phyloP scores from a whole-genome alignment of 2,329 filamentous ascomycete species.

The Pseudogymnoascus destructans region DNA sequence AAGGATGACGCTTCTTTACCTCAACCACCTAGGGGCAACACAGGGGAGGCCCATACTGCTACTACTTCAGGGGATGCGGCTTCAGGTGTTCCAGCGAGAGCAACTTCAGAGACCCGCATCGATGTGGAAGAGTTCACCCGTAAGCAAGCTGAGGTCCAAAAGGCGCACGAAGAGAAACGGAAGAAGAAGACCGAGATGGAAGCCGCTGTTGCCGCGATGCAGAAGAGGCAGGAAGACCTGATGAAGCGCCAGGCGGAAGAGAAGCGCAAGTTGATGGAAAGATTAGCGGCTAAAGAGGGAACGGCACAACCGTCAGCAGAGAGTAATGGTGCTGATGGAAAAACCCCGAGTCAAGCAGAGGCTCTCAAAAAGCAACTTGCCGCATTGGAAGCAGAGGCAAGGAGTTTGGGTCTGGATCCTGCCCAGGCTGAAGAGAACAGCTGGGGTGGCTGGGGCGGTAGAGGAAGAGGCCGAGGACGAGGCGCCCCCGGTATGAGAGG shows the following conservation, averaged over 20 bases:
- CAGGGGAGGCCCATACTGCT: slow-evolving; percentile 12
- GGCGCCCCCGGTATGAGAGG: slow-evolving; percentile 24
- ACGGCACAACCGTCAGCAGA: slow-evolving; percentile 16
- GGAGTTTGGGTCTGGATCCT: slow-evolving; percentile 51
- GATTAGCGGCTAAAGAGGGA: slow-evolving; percentile 42
- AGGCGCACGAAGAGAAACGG: slow-evolving; percentile 50
- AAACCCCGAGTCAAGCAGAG: slow-evolving; percentile 39
- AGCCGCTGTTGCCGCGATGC: slow-evolving; percentile 47
- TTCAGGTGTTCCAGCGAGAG: slow-evolving; percentile 15
- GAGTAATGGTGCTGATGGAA: slow-evolving; percentile 21
- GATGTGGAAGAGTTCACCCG: slow-evolving; percentile 57
- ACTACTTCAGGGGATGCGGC: slow-evolving; percentile 23
- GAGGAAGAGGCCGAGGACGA: slow-evolving; percentile 29
- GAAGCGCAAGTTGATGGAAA: slow-evolving; percentile 46
- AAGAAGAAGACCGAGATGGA: slow-evolving; percentile 51
- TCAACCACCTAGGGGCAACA: slow-evolving; percentile 19
- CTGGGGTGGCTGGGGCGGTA: slow-evolving; percentile 31
- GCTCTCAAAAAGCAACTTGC: slow-evolving; percentile 59
- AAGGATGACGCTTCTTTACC: slow-evolving; percentile 35
- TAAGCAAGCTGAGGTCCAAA: slow-evolving; percentile 61
- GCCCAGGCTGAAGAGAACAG: slow-evolving; percentile 32
- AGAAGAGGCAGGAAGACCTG: slow-evolving; percentile 49
- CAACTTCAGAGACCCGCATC: slow-evolving; percentile 27
- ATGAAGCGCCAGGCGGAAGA: slow-evolving; percentile 52
- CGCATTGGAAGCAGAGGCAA: slow-evolving; percentile 60